Base-by-base conservation (phyloP, 345 rosid species). In the Dovyalis caffra region DNA sequence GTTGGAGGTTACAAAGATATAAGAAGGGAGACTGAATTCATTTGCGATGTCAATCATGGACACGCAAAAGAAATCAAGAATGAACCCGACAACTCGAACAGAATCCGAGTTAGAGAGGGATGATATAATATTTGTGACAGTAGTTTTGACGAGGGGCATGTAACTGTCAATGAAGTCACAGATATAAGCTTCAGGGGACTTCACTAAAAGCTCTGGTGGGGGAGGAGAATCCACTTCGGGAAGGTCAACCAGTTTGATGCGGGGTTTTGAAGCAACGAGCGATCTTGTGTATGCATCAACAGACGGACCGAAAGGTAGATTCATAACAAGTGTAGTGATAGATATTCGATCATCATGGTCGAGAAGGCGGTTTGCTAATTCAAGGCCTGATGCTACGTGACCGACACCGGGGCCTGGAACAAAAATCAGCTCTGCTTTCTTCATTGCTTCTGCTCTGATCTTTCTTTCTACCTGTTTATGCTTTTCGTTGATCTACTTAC, bases 341-440 rank as follows among this genome's bases (percentile, higher is more conserved):
- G n/a, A 68, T 31, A 90, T 47, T 45, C 78, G 78, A 47, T 73
- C 64, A 66, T 90, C 82, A 0, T 32, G 81, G 53, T 73, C 49
- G 49, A 89, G 61, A 21, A 91, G 76, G 57, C 78, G 71, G 45
- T 80, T 85, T 0, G 90, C 87, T 49, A 88, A 80, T 65, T 88
- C 94, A 8, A 85, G 63, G 57, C 85, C 38, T 5, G 89, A 83
- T 9, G 77, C 79, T 31, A 84, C 66, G 81, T 92, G 95, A 28
- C 92, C 88, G 1, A 9, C 28, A 14, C 68, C 64, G 6, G 88
- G 85, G 1, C 53, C 25, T 61, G 88, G 86, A 32, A 85, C 8
- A 29, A 85, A 64, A n/a, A 84, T 77, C 20, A 84, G 76, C 77
- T 85, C 84, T 34, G 63, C 66, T 75, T 73, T 80, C 70, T 77